A percentile compares a stretch with the other conserved stretches of the same genome.
These are phyloP conservation scores for Albatrellus ellisii DNA, from an alignment of 768 basidiomycete species.

Conservation along the genomic window DNA sequence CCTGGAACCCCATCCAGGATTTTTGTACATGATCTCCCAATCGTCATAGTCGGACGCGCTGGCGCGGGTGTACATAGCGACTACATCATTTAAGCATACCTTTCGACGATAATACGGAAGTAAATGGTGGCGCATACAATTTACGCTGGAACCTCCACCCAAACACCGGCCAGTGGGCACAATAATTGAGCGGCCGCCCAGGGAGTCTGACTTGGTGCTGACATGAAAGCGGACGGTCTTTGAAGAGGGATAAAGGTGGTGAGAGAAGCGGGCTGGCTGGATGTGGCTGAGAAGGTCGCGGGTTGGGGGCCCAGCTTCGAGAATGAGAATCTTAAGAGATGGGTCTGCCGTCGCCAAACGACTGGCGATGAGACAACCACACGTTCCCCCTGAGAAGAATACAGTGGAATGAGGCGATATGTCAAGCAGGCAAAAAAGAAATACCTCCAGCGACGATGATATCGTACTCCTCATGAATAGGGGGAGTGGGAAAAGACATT, in stretches of 20 bases:
- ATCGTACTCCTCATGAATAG: too few relatives aligned
- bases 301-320: conserved; percentile 46
- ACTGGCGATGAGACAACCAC: conserved; percentile 43
- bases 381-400: conserved; percentile 27
- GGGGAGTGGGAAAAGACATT: too few relatives aligned
- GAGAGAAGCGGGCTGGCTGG: conserved; percentile 39
- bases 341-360: conserved; percentile 42
- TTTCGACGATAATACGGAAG: conserved; percentile 15
- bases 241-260: conserved; percentile 25
- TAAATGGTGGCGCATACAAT: conserved; percentile 27
- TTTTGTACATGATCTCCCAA: conserved; percentile 36
- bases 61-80: conserved; percentile 42
- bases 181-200: conserved; percentile 29
- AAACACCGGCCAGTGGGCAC: conserved; percentile 35
- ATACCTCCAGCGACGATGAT: too few relatives aligned
- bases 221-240: conserved; percentile 31
- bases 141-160: conserved; percentile 51
- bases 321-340: conserved; percentile 38
- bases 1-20: conserved; percentile 47
- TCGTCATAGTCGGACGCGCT: conserved; percentile 53
- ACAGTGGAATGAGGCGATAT: too few relatives aligned
- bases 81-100: conserved; percentile 6
- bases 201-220: conserved; percentile 26
- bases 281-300: conserved; percentile 30
- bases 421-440: too few relatives aligned